Evolutionary conservation across 192 early-diverging fungal species (phyloP).

Genomic region (Lobosporangium transversale): DNA sequence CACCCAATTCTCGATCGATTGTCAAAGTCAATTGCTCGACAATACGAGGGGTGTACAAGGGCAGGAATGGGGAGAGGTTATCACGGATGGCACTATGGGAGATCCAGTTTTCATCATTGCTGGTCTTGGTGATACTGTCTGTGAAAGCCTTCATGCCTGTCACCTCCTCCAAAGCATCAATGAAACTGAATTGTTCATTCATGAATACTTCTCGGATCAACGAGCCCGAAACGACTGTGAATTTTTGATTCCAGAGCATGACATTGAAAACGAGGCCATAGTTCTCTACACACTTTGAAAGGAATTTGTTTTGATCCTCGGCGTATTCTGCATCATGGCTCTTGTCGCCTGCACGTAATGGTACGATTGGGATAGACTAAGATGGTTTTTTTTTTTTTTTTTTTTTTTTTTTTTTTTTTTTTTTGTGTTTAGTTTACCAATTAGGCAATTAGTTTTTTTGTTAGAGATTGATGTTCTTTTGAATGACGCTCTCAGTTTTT

Average conservation of each 20-base stretch:
- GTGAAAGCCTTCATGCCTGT: constrained; percentile 24
- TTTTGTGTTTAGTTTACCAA: no score
- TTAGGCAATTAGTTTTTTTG: neutral
- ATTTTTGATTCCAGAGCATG: constrained; percentile 6
- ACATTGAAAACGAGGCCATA: constrained; percentile 45
- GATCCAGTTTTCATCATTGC: constrained; percentile 8
- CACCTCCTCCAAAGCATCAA: constrained; percentile 16
- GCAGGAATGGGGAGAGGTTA: constrained; percentile 49
- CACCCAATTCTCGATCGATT: constrained; percentile 13
- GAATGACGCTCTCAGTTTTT: no score
- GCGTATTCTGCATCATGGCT: constrained; percentile 23
- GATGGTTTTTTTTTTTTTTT: neutral
- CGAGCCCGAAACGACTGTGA: constrained; percentile 37
- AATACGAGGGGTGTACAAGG: constrained; percentile 46
- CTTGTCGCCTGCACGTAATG: constrained; percentile 23
- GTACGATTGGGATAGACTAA: constrained; percentile 24
- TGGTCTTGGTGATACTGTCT: constrained; percentile 16
- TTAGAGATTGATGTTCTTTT: no score
- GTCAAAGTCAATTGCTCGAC: constrained; percentile 9
- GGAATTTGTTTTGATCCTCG: constrained; percentile 13
- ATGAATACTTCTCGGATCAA: constrained; percentile 50
- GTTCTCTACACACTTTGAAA: constrained; percentile 9
- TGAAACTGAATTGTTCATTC: constrained; percentile 39
- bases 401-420: no score
- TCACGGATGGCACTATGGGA: constrained; percentile 39